phyloP scores from a whole-genome alignment of 2,329 filamentous ascomycete species.

The Cordyceps cateniannulata region DNA sequence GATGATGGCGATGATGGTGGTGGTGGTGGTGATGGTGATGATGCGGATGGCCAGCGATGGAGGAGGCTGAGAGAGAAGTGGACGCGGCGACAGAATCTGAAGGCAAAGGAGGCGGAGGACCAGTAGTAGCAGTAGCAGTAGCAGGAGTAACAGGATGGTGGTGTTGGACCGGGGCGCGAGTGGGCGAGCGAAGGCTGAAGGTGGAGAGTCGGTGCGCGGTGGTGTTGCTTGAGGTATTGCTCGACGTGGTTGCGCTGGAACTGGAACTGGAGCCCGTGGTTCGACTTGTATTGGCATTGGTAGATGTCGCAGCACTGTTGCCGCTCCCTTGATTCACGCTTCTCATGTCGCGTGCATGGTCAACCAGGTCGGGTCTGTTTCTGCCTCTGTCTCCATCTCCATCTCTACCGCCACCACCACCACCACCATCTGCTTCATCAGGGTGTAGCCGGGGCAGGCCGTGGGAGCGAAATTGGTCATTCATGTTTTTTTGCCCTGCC shows the following conservation, averaged over 20 bases:
- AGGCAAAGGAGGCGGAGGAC: background rate
- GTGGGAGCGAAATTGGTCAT: background rate
- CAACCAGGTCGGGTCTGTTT: conserved; percentile 20
- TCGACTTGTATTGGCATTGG: background rate
- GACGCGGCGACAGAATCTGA: background rate
- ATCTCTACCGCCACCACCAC: background rate
- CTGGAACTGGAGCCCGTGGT: background rate
- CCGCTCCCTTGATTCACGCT: conserved; percentile 32
- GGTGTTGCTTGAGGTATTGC: conserved; percentile 9
- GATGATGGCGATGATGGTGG: conserved; percentile 24
- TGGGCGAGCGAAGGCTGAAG: conserved; percentile 45
- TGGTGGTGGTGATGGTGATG: conserved; percentile 24
- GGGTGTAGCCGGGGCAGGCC: background rate
- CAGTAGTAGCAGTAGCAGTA: conserved; percentile 11
- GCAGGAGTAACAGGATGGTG: conserved; percentile 19
- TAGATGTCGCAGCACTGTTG: conserved; percentile 4
- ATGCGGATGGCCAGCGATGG: conserved; percentile 22
- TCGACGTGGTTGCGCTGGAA: background rate
- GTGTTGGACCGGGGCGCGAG: conserved; percentile 21
- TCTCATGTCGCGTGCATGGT: conserved; percentile 40
- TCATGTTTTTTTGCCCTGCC: background rate
- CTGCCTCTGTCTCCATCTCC: conserved; percentile 20
- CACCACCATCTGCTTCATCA: background rate
- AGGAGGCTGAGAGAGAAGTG: background rate
- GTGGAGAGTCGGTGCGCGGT: conserved; percentile 33